phyloP scores from a whole-genome alignment of 345 rosid genomes.

The Lagerstroemia speciosa region DNA sequence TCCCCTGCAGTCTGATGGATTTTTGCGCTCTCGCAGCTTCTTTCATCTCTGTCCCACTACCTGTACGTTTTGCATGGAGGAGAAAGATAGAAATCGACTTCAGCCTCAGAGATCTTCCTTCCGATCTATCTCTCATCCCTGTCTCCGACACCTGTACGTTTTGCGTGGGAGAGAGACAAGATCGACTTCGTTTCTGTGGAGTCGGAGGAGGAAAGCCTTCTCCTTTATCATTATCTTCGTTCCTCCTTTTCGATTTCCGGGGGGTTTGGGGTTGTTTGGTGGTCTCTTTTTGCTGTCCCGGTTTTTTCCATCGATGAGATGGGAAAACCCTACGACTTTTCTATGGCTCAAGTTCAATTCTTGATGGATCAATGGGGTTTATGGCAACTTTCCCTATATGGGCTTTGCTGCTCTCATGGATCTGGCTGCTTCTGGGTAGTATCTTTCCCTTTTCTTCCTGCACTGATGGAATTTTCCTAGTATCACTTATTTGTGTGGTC shows the following conservation, averaged over 20 bases:
- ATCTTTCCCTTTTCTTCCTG: neutral
- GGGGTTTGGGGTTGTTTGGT: too few relatives aligned
- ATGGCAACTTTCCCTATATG: conserved; percentile 28
- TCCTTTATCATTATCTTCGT: neutral
- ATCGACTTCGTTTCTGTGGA: neutral
- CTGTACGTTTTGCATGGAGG: conserved; percentile 42
- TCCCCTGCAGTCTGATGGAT: too few relatives aligned
- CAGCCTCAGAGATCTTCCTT: neutral
- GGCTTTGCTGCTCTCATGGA: conserved; percentile 29
- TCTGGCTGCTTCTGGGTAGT: conserved; percentile 27
- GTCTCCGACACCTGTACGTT: conserved; percentile 44
- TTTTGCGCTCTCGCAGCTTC: too few relatives aligned
- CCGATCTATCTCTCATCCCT: neutral
- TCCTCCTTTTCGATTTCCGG: neutral
- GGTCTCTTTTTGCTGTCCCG: neutral
- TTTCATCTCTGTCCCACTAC: conserved; percentile 26
- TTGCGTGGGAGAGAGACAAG: conserved; percentile 33
- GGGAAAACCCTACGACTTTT: conserved; percentile 24
- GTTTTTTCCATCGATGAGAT: neutral
- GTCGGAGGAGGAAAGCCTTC: conserved; percentile 1
- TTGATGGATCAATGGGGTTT: conserved; percentile 17
- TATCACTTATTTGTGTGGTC: neutral
- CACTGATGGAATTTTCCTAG: neutral
- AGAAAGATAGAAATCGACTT: conserved; percentile 15
- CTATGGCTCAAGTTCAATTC: neutral